These are phyloP conservation scores for Oryza coarctata DNA, from an alignment of 176 grass and related monocot genomes.

Conservation along the genomic window DNA sequence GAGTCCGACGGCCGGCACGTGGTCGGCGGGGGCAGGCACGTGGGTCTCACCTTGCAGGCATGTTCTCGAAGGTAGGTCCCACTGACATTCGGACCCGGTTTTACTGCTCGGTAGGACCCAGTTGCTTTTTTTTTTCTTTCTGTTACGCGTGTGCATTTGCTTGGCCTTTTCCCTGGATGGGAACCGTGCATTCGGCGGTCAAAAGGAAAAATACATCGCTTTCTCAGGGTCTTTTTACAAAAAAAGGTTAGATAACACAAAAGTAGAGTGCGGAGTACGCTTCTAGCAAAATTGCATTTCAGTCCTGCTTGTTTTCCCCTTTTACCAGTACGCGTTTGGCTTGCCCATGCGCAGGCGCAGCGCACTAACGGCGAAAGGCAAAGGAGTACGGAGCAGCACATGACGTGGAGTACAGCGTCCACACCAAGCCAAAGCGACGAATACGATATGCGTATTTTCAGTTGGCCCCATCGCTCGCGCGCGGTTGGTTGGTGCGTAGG, in stretches of 20 bases:
- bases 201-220: neutral
- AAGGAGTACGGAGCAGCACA: neutral
- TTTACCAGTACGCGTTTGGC: neutral
- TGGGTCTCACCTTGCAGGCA: neutral
- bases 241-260: neutral
- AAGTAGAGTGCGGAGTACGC: no score
- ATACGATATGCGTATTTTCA: neutral
- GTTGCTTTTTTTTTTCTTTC: neutral
- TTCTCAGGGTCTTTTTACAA: neutral
- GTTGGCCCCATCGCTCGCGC: neutral
- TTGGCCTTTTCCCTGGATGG: slow-evolving; percentile 2
- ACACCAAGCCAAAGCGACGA: neutral
- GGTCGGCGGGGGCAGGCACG: neutral
- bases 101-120: neutral
- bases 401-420: neutral
- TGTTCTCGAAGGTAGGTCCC: neutral
- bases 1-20: slow-evolving; percentile 18
- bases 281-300: neutral
- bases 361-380: neutral
- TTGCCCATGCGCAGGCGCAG: neutral
- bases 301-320: neutral
- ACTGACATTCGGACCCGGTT: neutral
- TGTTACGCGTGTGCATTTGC: neutral
- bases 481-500: neutral
- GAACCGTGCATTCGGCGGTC: neutral